These are phyloP conservation scores for Scedosporium dehoogii DNA, from an alignment of 2,329 filamentous ascomycete genomes.

Conservation along the genomic window DNA sequence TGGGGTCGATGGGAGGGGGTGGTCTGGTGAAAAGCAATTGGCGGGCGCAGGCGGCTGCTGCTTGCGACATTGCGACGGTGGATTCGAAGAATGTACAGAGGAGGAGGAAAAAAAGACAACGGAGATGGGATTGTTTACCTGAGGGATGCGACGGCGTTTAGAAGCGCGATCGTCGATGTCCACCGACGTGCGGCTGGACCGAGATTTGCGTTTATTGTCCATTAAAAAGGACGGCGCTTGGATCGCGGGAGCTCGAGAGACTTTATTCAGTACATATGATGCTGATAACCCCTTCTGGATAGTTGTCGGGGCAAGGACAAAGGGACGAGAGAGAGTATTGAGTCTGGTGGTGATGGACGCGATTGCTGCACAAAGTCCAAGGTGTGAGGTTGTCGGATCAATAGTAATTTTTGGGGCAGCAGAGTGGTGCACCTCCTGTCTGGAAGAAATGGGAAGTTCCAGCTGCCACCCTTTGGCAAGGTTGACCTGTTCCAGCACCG, in stretches of 20 bases:
- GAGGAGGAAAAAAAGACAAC: slow-evolving; percentile 5
- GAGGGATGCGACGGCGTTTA: slow-evolving; percentile 45
- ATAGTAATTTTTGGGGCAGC: neutral
- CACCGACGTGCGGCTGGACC: slow-evolving; percentile 27
- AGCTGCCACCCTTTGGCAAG: neutral
- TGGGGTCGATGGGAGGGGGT: neutral
- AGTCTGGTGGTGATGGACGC: neutral
- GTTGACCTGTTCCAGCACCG: neutral
- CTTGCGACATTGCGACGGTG: slow-evolving; percentile 8
- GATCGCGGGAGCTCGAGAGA: neutral
- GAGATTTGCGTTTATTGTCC: slow-evolving; percentile 49
- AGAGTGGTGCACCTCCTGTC: neutral
- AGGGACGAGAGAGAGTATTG: neutral
- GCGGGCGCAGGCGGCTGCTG: neutral
- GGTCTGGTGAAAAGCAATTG: neutral
- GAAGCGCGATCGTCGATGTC: slow-evolving; percentile 42
- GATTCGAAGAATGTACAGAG: slow-evolving; percentile 6
- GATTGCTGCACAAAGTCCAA: neutral
- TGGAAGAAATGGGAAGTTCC: neutral
- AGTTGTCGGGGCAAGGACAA: neutral
- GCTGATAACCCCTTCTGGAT: neutral
- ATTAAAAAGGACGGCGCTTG: slow-evolving; percentile 23
- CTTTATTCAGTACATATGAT: neutral
- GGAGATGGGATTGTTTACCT: slow-evolving; percentile 27
- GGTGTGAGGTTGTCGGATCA: neutral